A percentile compares a stretch with the other conserved stretches of the same genome.
Evolutionary conservation across 176 grass and related monocot genomes (phyloP).

Genomic region (Oryza glaberrima): DNA sequence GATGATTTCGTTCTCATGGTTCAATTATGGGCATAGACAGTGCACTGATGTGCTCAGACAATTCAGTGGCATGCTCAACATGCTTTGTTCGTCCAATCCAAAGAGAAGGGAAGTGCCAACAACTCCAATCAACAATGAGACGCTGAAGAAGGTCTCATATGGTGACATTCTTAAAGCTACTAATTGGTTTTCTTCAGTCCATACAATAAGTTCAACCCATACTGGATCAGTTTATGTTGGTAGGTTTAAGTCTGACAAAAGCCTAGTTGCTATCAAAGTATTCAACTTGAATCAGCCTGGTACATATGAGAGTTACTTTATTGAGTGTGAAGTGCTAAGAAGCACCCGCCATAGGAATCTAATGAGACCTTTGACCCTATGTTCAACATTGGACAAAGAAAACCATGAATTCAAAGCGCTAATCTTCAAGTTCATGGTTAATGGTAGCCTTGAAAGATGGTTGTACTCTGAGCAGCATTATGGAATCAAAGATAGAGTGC

Average conservation of each 20-base stretch:
- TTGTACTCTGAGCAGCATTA: conserved; percentile 15
- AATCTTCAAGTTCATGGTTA: conserved; percentile 44
- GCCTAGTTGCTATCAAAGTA: conserved; percentile 37
- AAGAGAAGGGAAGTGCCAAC: background rate
- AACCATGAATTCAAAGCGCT: conserved; percentile 45
- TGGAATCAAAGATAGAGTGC: background rate
- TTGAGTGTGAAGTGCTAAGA: conserved; percentile 13
- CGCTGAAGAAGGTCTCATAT: conserved; percentile 44
- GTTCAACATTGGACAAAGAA: conserved; percentile 32
- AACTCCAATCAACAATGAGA: conserved; percentile 30
- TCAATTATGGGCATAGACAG: too few relatives aligned
- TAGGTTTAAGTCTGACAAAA: conserved; percentile 33
- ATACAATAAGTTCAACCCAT: conserved; percentile 1
- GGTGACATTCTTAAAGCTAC: conserved; percentile 34
- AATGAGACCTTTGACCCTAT: conserved; percentile 16
- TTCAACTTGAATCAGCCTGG: conserved; percentile 19
- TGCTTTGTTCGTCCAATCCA: too few relatives aligned
- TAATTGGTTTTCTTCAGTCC: conserved; percentile 35
- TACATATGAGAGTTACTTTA: background rate
- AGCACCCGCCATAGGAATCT: conserved; percentile 37
- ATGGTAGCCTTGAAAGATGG: conserved; percentile 44
- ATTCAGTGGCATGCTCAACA: too few relatives aligned
- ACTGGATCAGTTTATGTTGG: conserved; percentile 44
- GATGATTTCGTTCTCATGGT: too few relatives aligned
- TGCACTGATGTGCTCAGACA: too few relatives aligned